Evolutionary conservation across 257 asterid genomes (phyloP), one percentile per base, ranked within the genome.

Genomic region (Gentiana macrophylla): DNA sequence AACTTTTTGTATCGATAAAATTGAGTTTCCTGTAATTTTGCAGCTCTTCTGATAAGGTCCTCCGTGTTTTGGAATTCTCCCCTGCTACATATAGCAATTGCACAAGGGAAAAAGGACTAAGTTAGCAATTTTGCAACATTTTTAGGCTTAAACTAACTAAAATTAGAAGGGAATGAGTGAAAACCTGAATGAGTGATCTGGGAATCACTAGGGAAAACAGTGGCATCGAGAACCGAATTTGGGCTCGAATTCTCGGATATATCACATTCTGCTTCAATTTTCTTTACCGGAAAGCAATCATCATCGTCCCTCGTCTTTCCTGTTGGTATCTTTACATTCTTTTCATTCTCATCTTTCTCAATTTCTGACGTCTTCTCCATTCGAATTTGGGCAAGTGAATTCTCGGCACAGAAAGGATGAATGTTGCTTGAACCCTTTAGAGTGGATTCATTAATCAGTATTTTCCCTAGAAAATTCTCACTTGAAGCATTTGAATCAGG

Each of bases 181-280:
- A 38, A 38, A 86, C 94, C 94, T 84, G 85, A 53, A 63, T 33
- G 55, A 32, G 68, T 48, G 51, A 58, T 53, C 37, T 77, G 73
- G 35, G 62, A 78, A 62, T 79, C 77, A 57, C 65, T 35, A 33
- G 78, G 55, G 55, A 75, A 71, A 60, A 75, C 82, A 15, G 64
- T 61, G 6, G 66, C 68, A 57, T 80, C 86, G 56, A 84, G 84
- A 70, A 84, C 86, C 10, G 86, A 86, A 65, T 67, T 77, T 1
- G 94, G 95, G 66, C 90, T 84, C 4, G 91, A 81, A 62, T 79
- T 79, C 43, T 81, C 79, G 1, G 94, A 70, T 24, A 24, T 24
- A 13, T 69, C 74, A 33, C 8, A 67, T n/a, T 71, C 83, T 2
- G 61, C 53, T 71, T 65, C 76, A 4, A 38, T 9, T n/a, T 55